Conservation (phyloP, 768 basidiomycete genomes). For the Tulasnella sp. region DNA sequence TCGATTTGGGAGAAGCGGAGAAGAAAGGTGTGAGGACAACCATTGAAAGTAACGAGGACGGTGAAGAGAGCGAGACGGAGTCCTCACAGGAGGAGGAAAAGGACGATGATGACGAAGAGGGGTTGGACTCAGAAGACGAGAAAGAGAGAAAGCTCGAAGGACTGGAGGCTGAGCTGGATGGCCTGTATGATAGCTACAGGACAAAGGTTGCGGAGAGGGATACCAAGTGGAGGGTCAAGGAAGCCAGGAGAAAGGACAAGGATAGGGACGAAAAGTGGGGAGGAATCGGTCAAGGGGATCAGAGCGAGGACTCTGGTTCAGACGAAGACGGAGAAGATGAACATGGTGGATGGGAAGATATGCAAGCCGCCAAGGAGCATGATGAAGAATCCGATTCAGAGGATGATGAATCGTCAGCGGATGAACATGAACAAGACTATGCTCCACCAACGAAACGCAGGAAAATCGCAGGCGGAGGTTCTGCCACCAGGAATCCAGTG, state of each 20-base stretch:
- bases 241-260: conserved; percentile 58
- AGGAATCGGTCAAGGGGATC: conserved; percentile 38
- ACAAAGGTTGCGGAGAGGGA: conserved; percentile 69
- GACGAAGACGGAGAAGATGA: conserved; percentile 25
- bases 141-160: conserved; percentile 41
- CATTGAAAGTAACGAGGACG: conserved; percentile 34
- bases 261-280: conserved; percentile 64
- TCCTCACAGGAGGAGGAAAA: conserved; percentile 24
- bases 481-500: neutral
- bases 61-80: conserved; percentile 29
- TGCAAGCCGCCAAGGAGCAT: conserved; percentile 24
- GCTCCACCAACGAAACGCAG: neutral
- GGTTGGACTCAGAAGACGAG: conserved; percentile 48
- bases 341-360: conserved; percentile 58
- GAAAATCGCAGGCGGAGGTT: too few relatives aligned
- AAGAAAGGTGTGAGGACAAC: conserved; percentile 31
- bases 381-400: conserved; percentile 1
- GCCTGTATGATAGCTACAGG: conserved; percentile 77
- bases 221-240: conserved; percentile 72
- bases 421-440: conserved; percentile 14
- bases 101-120: conserved; percentile 22
- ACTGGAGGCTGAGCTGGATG: conserved; percentile 81
- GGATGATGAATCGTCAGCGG: neutral
- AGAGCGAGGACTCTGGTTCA: conserved; percentile 27
- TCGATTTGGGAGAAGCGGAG: conserved; percentile 63